phyloP scores from a whole-genome alignment of 2,329 filamentous ascomycete species.

The Sarocladium brachiariae region DNA sequence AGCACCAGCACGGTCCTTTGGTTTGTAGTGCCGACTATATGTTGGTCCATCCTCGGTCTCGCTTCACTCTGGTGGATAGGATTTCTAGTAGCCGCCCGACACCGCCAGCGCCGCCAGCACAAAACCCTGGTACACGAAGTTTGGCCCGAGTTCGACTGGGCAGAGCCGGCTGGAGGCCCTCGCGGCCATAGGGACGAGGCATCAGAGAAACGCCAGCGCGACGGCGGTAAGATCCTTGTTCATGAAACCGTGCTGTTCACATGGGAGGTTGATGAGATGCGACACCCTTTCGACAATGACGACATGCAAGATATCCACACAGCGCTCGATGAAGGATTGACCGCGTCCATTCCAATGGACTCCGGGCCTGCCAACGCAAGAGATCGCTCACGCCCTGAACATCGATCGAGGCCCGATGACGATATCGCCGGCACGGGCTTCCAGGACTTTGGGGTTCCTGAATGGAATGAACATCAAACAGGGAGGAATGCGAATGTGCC shows the following conservation, averaged over 20 bases:
- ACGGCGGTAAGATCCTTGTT: slow-evolving; percentile 2
- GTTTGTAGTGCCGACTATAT: not conserved
- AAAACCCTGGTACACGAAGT: not conserved
- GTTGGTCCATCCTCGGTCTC: not conserved
- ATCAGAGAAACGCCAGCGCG: not conserved
- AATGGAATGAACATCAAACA: not conserved
- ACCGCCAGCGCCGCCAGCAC: not conserved
- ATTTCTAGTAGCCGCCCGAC: not conserved
- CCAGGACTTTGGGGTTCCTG: not conserved
- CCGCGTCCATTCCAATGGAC: not conserved
- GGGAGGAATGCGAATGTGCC: not conserved
- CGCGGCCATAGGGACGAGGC: not conserved
- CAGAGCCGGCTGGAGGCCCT: not conserved
- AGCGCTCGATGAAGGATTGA: not conserved
- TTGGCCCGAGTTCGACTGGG: slow-evolving; percentile 4
- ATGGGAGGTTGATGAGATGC: not conserved
- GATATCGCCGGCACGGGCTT: not conserved
- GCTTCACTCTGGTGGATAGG: not conserved
- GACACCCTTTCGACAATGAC: not conserved
- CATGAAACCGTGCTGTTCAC: slow-evolving; percentile 4
- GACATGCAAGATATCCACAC: not conserved
- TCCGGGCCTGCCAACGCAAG: not conserved
- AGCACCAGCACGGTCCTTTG: not conserved
- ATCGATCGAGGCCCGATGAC: not conserved
- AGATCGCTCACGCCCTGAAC: not conserved